Percentiles rank a stretch among this genome's conserved stretches.
Evolutionary conservation across 2,329 filamentous ascomycete species (phyloP).

Genomic region (Diaporthe vexans): DNA sequence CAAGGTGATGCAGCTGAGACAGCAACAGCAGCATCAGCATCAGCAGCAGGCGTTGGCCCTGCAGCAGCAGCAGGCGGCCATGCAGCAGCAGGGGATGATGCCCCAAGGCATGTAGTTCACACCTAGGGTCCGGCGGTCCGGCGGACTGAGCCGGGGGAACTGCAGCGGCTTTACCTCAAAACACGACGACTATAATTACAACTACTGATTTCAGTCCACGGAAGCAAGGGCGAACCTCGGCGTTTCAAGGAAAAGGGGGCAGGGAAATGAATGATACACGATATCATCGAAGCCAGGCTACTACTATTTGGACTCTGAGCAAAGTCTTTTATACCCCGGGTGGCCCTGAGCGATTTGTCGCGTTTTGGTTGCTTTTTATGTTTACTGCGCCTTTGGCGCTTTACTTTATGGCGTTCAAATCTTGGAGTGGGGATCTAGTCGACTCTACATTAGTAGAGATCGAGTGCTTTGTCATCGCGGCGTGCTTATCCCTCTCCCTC

Average conservation of each 20-base stretch:
- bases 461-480: background rate
- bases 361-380: background rate
- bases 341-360: conserved; percentile 25
- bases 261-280: conserved; percentile 33
- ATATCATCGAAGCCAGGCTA: conserved; percentile 31
- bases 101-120: conserved; percentile 62
- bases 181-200: conserved; percentile 8
- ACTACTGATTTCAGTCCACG: background rate
- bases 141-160: background rate
- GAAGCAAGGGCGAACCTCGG: conserved; percentile 17
- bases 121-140: background rate
- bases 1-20: conserved; percentile 47
- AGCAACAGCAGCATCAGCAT: conserved; percentile 42
- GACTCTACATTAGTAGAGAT: background rate
- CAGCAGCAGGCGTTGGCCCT: conserved; percentile 47
- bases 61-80: conserved; percentile 51
- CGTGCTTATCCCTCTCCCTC: background rate
- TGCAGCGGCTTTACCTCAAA: background rate
- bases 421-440: background rate
- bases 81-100: conserved; percentile 65
- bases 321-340: conserved; percentile 41
- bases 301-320: conserved; percentile 33
- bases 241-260: conserved; percentile 30
- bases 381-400: background rate
- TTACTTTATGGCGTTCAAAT: background rate